Evolutionary conservation across 306 rosid species (phyloP), one percentile per base, ranked within the genome.

Genomic region (Potentilla sterilis): DNA sequence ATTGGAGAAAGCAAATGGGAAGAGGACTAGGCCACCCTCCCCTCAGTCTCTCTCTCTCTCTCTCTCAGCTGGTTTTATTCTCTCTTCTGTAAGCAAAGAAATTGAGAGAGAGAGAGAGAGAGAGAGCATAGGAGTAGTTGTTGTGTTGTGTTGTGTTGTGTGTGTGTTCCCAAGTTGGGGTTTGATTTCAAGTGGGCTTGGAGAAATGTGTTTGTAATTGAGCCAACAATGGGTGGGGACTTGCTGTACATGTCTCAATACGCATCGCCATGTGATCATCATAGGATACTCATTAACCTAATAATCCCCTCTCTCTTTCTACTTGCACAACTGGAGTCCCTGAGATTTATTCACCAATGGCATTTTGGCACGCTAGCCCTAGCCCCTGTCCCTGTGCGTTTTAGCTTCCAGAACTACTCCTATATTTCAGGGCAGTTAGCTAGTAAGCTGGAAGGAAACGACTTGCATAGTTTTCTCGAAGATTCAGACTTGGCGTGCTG

Each of bases 221-320:
- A 81, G 88, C 82, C 61, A 89, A 83, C 97, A 90, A 82, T 79
- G 24, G 69, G 98, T 90, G 99, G 97, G 98, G 84, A 91, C 96
- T 83, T 24, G 81, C 38, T 92, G 99, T 90, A 85, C 77, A 83
- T 85, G 85, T 86, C 93, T 77, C 89, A 54, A 78, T 85, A 75
- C 87, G 83, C 92, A 89, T 51, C 67, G 34, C 89, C 99, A 92
- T 89, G 98, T 92, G 99, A 90, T 77, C 69, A 85, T 77, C 80
- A 59, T 71, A 75, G 85, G 83, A 86, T 76, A 82, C 76, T 73
- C 58, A 77, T 61, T 80, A 15, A 19, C 9, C 42, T 58, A 22
- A 22, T 24, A 9, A 13, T 3, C 2, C 28, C 15, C 21, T 7
- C 28, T n/a, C 81, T 73, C 84, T n/a, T n/a, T 64, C 43, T 67